Conservation (phyloP, 2,329 filamentous ascomycete genomes). For the Fonsecaea nubica region DNA sequence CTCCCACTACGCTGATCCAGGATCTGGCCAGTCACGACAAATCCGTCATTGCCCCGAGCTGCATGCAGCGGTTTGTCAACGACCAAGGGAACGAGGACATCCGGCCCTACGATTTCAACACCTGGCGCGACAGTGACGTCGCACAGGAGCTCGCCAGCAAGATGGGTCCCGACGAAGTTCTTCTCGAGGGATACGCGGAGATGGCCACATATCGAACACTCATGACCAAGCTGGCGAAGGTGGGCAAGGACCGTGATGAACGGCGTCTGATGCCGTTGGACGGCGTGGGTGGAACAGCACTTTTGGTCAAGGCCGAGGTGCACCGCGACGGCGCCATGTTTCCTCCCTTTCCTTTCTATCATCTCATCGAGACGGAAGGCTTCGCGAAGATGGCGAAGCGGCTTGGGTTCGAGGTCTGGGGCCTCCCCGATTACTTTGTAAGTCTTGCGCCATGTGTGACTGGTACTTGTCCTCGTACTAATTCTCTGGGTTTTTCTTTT, state of each 20-base stretch:
- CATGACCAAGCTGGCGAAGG: conserved; percentile 81
- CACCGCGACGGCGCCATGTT: conserved; percentile 99
- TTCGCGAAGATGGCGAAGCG: conserved; percentile 96
- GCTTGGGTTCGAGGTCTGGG: conserved; percentile 82
- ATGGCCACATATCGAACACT: conserved; percentile 90
- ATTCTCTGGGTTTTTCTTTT: not conserved
- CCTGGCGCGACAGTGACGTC: conserved; percentile 87
- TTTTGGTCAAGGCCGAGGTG: conserved; percentile 95
- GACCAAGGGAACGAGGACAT: conserved; percentile 72
- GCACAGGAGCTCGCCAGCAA: conserved; percentile 75
- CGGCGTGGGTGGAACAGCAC: conserved; percentile 88
- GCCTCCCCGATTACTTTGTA: conserved; percentile 97
- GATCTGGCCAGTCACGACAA: conserved; percentile 88
- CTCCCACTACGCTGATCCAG: conserved; percentile 82
- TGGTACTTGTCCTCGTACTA: conserved; percentile 4
- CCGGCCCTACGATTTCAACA: conserved; percentile 95
- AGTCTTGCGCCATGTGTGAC: conserved; percentile 43
- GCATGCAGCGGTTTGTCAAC: conserved; percentile 86
- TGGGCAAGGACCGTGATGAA: conserved; percentile 61
- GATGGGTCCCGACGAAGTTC: conserved; percentile 89
- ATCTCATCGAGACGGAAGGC: conserved; percentile 96
- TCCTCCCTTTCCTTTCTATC: conserved; percentile 92
- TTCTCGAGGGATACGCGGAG: conserved; percentile 91
- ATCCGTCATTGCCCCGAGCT: conserved; percentile 92
- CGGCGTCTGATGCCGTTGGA: conserved; percentile 77